phyloP scores from a whole-genome alignment of 257 asterid species.

The Solanum tacnaense region DNA sequence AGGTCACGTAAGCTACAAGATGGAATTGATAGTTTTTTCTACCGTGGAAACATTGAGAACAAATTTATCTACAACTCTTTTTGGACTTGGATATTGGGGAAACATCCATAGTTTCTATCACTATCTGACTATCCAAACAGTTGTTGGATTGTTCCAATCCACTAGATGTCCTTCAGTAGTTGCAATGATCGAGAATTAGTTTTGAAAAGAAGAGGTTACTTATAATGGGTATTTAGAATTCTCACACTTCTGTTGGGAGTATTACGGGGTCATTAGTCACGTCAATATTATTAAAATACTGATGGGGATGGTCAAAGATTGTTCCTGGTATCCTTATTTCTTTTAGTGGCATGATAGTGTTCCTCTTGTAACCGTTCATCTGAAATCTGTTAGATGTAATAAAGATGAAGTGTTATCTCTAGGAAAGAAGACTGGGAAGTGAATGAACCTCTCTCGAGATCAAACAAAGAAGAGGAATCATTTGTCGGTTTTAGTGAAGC shows the following conservation, averaged over 20 bases:
- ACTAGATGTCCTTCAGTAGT: conserved; percentile 98
- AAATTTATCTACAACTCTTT: conserved; percentile 72
- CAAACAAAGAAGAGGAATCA: conserved; percentile 12
- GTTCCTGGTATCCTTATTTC: conserved; percentile 64
- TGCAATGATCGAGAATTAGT: conserved; percentile 90
- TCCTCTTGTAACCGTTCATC: conserved; percentile 66
- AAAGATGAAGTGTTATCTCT: conserved; percentile 27
- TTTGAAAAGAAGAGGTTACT: conserved; percentile 88
- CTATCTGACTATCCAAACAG: conserved; percentile 61
- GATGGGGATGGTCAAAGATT: conserved; percentile 97
- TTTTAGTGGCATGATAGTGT: conserved; percentile 44
- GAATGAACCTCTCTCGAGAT: conserved; percentile 35
- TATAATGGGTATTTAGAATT: conserved; percentile 95
- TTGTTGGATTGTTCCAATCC: conserved; percentile 86
- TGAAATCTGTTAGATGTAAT: conserved; percentile 35
- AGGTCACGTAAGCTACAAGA: conserved; percentile 83
- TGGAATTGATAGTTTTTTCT: conserved; percentile 63
- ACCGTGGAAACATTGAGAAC: conserved; percentile 86
- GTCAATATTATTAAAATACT: conserved; percentile 54
- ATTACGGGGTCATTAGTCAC: conserved; percentile 74
- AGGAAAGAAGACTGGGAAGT: conserved; percentile 36
- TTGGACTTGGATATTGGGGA: conserved; percentile 83
- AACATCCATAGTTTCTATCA: conserved; percentile 58
- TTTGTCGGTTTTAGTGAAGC: conserved; percentile 71
- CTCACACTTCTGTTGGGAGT: conserved; percentile 90